Evolutionary conservation across 2,329 filamentous ascomycete species (phyloP), one percentile per base, ranked within the genome.

Genomic region (Orbilia brochopaga): DNA sequence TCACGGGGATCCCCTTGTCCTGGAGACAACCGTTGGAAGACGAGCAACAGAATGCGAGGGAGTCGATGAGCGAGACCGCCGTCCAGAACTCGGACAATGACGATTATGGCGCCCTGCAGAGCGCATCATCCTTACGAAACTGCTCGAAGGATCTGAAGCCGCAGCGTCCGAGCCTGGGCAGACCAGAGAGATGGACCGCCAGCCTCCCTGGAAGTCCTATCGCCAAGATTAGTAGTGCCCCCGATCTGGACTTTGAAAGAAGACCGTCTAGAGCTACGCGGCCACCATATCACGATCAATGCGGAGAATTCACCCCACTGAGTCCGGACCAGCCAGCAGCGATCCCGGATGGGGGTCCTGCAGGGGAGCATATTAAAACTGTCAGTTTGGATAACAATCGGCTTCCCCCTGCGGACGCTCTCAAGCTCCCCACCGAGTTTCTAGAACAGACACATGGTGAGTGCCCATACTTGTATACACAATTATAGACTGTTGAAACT

Each of bases 61-160:
- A 57, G 19, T 57, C 64, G 5, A 48, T 57, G 44, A 62, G 64
- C 32, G 64, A 62, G 32, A 69, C 57, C 24, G 61, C 57, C 1
- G 64, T 51, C 17, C 64, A 69, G n/a, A 62, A 56, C 1, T 46
- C 62, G 21, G 57, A 62, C 35, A 42, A 57, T 50, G 51, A 69
- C 27, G 52, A 57, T 21, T 24, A 58, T 35, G 24, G 46, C 23
- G 32, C 11, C 21, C 48, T 63, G 5, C 56, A 50, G 17, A 56
- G 30, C 17, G 35, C 52, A 27, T 62, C 57, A n/a, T 35, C 64
- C 13, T 60, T 50, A 61, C 37, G 30, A 56, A 51, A 6, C 21
- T 27, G 11, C 21, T 19, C 30, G n/a, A 69, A 52, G 51, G 55
- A 51, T 15, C 44, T 42, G 23, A 52, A 30, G 32, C 15, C 23